phyloP scores from a whole-genome alignment of 805 yeast species.

The Kazachstania africana region DNA sequence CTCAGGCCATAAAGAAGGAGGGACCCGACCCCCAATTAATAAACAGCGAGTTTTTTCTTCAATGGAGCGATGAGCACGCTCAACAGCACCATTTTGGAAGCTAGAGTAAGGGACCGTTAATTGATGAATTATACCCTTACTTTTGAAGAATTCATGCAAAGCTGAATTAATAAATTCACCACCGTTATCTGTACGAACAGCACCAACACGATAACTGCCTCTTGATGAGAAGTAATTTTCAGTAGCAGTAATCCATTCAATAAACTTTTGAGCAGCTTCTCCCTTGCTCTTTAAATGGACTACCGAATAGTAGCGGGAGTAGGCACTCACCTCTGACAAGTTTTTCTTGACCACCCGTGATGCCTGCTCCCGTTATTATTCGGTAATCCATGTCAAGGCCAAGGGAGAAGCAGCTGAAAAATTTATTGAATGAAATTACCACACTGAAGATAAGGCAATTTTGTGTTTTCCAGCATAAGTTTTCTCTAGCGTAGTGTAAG shows the following conservation, averaged over 20 bases:
- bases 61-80: slow-evolving; percentile 8
- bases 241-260: slow-evolving; percentile 2
- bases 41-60: slow-evolving; percentile 4
- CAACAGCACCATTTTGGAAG: slow-evolving; percentile 10
- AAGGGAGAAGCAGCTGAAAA: slow-evolving; percentile 2
- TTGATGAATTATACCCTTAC: slow-evolving; percentile 6
- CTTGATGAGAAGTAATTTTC: slow-evolving; percentile 3
- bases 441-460: too few species aligned
- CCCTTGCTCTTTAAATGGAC: slow-evolving; percentile 1
- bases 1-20: too few species aligned
- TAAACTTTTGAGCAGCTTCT: slow-evolving; percentile 2
- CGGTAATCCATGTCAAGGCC: slow-evolving; percentile 2
- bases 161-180: slow-evolving; percentile 3
- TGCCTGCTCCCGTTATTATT: slow-evolving; percentile 4
- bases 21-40: slow-evolving; percentile 2
- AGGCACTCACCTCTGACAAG: too few species aligned
- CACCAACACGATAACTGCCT: slow-evolving; percentile 4
- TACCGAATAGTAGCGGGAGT: slow-evolving; percentile 3
- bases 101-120: slow-evolving; percentile 6
- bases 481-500: too few species aligned
- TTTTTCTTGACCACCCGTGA: too few species aligned
- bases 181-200: slow-evolving; percentile 6
- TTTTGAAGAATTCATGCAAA: neutral
- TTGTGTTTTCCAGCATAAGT: too few species aligned
- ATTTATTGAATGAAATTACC: slow-evolving; percentile 3